phyloP scores from a whole-genome alignment of 495 filamentous ascomycete genomes.

The Hyphodiscus hymeniophilus region DNA sequence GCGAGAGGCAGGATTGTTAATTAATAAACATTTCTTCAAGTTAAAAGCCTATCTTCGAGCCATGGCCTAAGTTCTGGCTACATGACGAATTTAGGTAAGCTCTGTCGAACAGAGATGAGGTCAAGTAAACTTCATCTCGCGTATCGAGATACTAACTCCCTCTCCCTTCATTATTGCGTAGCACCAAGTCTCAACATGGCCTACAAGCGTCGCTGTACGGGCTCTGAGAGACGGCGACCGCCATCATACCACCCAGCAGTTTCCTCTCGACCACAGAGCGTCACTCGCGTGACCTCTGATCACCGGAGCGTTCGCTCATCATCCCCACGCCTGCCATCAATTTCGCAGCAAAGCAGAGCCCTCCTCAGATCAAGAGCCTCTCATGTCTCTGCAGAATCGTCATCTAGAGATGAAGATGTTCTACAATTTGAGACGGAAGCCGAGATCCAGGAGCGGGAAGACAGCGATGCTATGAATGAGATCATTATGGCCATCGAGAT shows the following conservation, averaged over 20 bases:
- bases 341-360: constrained; percentile 20
- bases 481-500: constrained; percentile 81
- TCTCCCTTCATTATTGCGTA: no score
- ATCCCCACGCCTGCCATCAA: constrained; percentile 22
- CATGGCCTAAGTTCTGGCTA: no score
- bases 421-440: constrained; percentile 18
- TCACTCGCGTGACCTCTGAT: constrained; percentile 11
- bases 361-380: constrained; percentile 20
- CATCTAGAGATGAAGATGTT: constrained; percentile 6
- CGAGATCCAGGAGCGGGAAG: constrained; percentile 28
- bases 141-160: no score
- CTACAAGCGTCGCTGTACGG: constrained; percentile 18
- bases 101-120: no score
- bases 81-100: no score
- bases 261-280: constrained; percentile 5
- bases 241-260: not conserved
- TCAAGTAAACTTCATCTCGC: no score
- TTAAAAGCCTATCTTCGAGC: no score
- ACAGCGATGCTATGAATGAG: constrained; percentile 59
- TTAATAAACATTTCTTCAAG: no score
- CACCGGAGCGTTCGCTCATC: constrained; percentile 12
- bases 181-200: constrained; percentile 12
- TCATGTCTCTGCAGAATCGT: constrained; percentile 7
- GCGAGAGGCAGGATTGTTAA: no score
- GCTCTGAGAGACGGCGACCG: not conserved